These are phyloP conservation scores for Pyrenochaeta sp. DNA, from an alignment of 2,329 filamentous ascomycete genomes.

Conservation along the genomic window DNA sequence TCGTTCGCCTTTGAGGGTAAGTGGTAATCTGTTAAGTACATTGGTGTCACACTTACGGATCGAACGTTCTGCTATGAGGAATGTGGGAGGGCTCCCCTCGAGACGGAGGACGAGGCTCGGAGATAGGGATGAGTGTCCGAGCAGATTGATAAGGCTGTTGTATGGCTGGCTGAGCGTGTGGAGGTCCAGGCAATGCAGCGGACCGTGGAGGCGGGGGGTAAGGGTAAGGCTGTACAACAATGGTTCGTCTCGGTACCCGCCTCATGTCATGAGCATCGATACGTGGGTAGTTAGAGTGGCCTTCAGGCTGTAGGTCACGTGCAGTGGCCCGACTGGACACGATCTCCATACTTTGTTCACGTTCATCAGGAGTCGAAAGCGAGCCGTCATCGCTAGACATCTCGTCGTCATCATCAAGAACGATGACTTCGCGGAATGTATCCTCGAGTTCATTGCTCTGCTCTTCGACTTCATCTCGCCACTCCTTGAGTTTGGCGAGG, in stretches of 20 bases:
- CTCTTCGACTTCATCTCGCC: slow-evolving; percentile 65
- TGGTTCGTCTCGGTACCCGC: slow-evolving; percentile 31
- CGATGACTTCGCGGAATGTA: slow-evolving; percentile 70
- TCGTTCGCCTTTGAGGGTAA: slow-evolving; percentile 28
- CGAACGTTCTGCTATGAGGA: slow-evolving; percentile 16
- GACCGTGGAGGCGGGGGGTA: slow-evolving; percentile 17
- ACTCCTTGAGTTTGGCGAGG: slow-evolving; percentile 66
- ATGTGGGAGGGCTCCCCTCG: slow-evolving; percentile 12
- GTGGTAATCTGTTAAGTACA: slow-evolving; percentile 1
- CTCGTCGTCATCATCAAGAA: slow-evolving; percentile 69
- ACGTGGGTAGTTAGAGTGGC: slow-evolving; percentile 21
- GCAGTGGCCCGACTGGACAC: slow-evolving; percentile 42
- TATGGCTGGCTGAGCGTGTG: slow-evolving; percentile 8
- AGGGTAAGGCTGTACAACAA: slow-evolving; percentile 27
- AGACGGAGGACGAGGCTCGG: slow-evolving; percentile 4
- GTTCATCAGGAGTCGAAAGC: slow-evolving; percentile 28
- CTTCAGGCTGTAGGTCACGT: slow-evolving; percentile 41
- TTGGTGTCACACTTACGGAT: slow-evolving; percentile 27
- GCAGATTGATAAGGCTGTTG: slow-evolving; percentile 13
- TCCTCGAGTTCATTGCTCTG: slow-evolving; percentile 66
- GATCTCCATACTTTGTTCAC: slow-evolving; percentile 44
- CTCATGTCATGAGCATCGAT: slow-evolving; percentile 21
- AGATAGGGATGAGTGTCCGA: slow-evolving; percentile 5
- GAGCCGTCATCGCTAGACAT: slow-evolving; percentile 49
- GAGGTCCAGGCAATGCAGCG: slow-evolving; percentile 11